Conservation (phyloP, 2,329 filamentous ascomycete species). For the Ceratocystis harringtonii region DNA sequence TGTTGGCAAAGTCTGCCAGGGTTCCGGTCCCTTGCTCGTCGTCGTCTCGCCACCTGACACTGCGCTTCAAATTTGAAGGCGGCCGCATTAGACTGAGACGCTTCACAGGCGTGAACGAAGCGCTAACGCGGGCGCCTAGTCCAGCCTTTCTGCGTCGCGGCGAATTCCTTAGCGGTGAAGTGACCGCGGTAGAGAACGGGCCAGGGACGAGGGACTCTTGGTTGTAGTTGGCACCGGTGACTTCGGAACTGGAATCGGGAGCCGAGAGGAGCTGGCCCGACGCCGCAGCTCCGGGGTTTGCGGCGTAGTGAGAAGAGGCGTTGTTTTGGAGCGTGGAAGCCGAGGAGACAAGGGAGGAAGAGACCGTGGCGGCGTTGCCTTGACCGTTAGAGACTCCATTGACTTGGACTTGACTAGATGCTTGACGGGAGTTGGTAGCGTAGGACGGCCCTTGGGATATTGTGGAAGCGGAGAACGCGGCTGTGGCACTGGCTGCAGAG, state of each 20-base stretch:
- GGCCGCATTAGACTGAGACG: slow-evolving; percentile 26
- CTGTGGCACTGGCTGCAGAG: too few relatives aligned
- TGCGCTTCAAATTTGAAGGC: slow-evolving; percentile 47
- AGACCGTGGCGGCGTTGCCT: not conserved
- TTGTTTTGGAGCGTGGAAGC: slow-evolving; percentile 14
- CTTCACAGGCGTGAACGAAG: slow-evolving; percentile 71
- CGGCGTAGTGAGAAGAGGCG: slow-evolving; percentile 9
- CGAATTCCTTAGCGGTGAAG: slow-evolving; percentile 58
- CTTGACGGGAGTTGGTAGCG: slow-evolving; percentile 3
- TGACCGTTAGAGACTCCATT: slow-evolving; percentile 10
- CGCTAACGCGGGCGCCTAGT: slow-evolving; percentile 47
- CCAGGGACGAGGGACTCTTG: slow-evolving; percentile 1
- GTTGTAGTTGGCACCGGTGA: slow-evolving; percentile 22
- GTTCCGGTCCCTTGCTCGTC: slow-evolving; percentile 71
- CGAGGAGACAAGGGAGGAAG: not conserved
- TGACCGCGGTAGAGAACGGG: slow-evolving; percentile 12
- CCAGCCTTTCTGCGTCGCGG: slow-evolving; percentile 62
- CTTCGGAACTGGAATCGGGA: slow-evolving; percentile 12
- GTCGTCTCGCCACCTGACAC: slow-evolving; percentile 86
- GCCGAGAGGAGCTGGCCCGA: slow-evolving; percentile 12
- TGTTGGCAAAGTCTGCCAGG: slow-evolving; percentile 81
- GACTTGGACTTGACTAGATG: slow-evolving; percentile 15
- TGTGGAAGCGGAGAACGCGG: slow-evolving; percentile 9
- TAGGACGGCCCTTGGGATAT: slow-evolving; percentile 10
- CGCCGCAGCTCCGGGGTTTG: slow-evolving; percentile 1